Base-by-base conservation (phyloP, 1,284 basidiomycete genomes). In the Trichosporon inkin region DNA sequence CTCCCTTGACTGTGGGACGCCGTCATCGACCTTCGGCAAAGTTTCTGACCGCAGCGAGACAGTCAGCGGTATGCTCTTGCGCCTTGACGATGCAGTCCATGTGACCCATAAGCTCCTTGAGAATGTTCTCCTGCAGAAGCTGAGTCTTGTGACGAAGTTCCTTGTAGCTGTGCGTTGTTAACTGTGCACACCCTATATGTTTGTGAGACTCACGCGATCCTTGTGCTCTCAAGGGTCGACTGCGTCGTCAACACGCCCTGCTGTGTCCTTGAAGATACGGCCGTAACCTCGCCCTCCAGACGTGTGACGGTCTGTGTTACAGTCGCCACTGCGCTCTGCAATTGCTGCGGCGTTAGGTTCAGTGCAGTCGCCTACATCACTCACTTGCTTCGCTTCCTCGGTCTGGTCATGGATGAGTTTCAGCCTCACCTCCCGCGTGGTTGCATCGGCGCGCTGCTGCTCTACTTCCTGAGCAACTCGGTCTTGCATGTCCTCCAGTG, bases 401-500 rank as follows among this genome's bases (percentile, higher is more conserved):
- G 89, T 88, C 71, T 91, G 85, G 52, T 89, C 86, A 16, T 71
- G 65, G 10, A 74, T 67, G 28, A 73, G 64, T 56, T 71, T 74
- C 19, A 78, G 63, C 39, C 72, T 70, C 32, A 69, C 86, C 71
- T 88, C 86, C 20, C 86, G 71, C 68, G 86, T 85, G 39, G 79
- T 78, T 28, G 86, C 84, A 67, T 90, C 88, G 65, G 88, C 85
- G 54, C 87, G 85, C 62, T 73, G 68, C 22, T 69, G 65, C 52
- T 76, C 76, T 1, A 76, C 71, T 38, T 65, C 64, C 56, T 77
- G 73, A 1, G 37, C 61, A 55, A 90, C 75, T 64, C 86, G 83
- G 69, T 92, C 89, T 11, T 89, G 82, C 64, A 89, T 86, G 64
- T 92, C 84, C 65, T 92, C 90, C 20, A 90, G 81, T 63, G 83